Conservation (phyloP, 176 grass and related monocot genomes). For the Lolium perenne region DNA sequence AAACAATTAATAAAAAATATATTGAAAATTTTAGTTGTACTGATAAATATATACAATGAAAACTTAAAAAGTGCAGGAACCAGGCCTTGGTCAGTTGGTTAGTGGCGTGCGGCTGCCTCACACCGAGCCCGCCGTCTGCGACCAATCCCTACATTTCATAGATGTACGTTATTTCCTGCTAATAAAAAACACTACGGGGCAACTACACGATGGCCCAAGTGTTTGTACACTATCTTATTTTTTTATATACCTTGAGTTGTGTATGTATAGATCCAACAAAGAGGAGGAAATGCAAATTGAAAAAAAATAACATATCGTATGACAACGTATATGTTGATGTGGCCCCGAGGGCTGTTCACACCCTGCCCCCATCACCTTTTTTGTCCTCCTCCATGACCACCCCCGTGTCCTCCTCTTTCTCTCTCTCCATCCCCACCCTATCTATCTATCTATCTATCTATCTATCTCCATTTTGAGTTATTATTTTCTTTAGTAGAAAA, state of each 20-base stretch:
- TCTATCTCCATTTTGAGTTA: too few relatives aligned
- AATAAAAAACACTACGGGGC: not conserved
- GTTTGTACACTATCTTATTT: not conserved
- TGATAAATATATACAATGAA: not conserved
- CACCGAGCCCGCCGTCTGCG: not conserved
- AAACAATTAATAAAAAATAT: too few relatives aligned
- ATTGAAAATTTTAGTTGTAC: not conserved
- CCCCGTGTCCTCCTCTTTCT: conserved; percentile 2
- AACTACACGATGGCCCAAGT: not conserved
- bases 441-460: too few relatives aligned
- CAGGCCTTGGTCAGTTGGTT: not conserved
- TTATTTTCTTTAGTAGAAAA: too few relatives aligned
- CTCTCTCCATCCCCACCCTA: not conserved
- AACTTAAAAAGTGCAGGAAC: not conserved
- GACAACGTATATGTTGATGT: conserved; percentile 25
- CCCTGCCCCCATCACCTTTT: not conserved
- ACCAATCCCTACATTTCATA: not conserved
- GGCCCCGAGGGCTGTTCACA: conserved; percentile 35
- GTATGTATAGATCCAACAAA: not conserved
- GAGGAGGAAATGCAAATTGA: not conserved
- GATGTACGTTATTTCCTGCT: not conserved
- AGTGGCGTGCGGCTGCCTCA: not conserved
- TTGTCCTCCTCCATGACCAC: not conserved
- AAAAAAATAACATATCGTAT: not conserved
- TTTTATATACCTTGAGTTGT: not conserved